Percentiles rank a stretch among this genome's conserved stretches.
These are phyloP conservation scores for Aspergillus panamensis DNA, from an alignment of 495 filamentous ascomycete species.

Conservation along the genomic window DNA sequence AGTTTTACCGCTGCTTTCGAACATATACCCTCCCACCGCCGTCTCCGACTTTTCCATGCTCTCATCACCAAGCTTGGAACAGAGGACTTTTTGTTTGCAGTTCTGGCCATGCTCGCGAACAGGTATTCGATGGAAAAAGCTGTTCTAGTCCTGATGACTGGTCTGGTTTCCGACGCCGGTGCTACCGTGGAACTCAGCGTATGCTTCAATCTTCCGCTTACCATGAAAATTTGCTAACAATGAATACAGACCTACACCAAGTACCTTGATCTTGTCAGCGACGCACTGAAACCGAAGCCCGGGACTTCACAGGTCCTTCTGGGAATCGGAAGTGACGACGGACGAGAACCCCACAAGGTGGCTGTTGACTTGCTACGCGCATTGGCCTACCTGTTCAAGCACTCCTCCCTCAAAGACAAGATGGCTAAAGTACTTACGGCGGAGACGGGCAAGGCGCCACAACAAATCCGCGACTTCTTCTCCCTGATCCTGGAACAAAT, in stretches of 20 bases:
- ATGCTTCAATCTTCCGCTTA: slow-evolving; percentile 8
- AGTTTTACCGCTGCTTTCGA: slow-evolving; percentile 95
- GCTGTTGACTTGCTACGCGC: slow-evolving; percentile 58
- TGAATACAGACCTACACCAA: slow-evolving; percentile 56
- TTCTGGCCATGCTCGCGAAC: slow-evolving; percentile 46
- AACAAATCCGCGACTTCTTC: slow-evolving; percentile 62
- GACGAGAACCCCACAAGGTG: slow-evolving; percentile 55
- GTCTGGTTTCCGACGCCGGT: slow-evolving; percentile 48
- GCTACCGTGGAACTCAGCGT: slow-evolving; percentile 62
- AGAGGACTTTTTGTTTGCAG: slow-evolving; percentile 62
- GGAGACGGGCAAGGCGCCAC: slow-evolving; percentile 45
- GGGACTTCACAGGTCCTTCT: slow-evolving; percentile 66
- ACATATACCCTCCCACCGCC: slow-evolving; percentile 83
- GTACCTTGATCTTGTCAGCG: slow-evolving; percentile 65
- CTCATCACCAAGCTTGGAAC: slow-evolving; percentile 76
- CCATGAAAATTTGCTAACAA: slow-evolving; percentile 12
- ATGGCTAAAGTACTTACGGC: slow-evolving; percentile 37
- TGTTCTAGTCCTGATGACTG: slow-evolving; percentile 44
- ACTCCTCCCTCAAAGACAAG: slow-evolving; percentile 43
- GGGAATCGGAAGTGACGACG: slow-evolving; percentile 57
- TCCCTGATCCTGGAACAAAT: slow-evolving; percentile 66
- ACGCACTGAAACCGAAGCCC: slow-evolving; percentile 68
- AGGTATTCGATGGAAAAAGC: slow-evolving; percentile 43
- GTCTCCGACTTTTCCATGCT: slow-evolving; percentile 73
- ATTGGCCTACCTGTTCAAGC: slow-evolving; percentile 43